phyloP scores from a whole-genome alignment of 805 yeast species.

The Wickerhamomyces subpelliculosus region DNA sequence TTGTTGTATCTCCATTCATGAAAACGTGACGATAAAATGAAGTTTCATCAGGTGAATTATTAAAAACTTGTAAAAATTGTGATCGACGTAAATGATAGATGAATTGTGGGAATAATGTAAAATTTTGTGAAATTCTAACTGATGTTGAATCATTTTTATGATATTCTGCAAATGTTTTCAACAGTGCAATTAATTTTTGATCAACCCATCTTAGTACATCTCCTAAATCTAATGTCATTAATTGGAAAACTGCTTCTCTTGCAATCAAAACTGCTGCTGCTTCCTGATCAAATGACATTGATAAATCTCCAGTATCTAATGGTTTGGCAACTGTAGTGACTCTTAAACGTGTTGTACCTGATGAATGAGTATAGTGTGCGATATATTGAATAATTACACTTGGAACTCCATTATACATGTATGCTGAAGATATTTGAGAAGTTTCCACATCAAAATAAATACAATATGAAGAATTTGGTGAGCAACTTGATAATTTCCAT shows the following conservation, averaged over 20 bases:
- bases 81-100: conserved; percentile 63
- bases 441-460: conserved; percentile 45
- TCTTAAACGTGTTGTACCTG: conserved; percentile 48
- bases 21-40: conserved; percentile 56
- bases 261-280: conserved; percentile 59
- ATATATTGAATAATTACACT: conserved; percentile 44
- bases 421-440: conserved; percentile 5
- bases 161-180: conserved; percentile 42
- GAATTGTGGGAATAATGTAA: conserved; percentile 58
- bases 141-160: conserved; percentile 39
- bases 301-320: conserved; percentile 34
- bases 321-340: conserved; percentile 52
- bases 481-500: conserved; percentile 52
- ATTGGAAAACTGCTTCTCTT: conserved; percentile 37
- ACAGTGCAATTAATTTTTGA: conserved; percentile 37
- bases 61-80: conserved; percentile 57
- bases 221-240: conserved; percentile 25
- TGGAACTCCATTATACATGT: conserved; percentile 7
- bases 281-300: conserved; percentile 57
- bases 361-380: conserved; percentile 56
- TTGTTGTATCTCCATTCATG: conserved; percentile 52
- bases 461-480: conserved; percentile 54
- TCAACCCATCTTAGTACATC: conserved; percentile 46
- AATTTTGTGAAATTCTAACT: conserved; percentile 41
- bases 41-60: conserved; percentile 69